Percentiles rank a stretch among this genome's conserved stretches.
These are phyloP conservation scores for Peronospora belbahrii DNA, from an alignment of 352 stramenopile species.

Conservation along the genomic window DNA sequence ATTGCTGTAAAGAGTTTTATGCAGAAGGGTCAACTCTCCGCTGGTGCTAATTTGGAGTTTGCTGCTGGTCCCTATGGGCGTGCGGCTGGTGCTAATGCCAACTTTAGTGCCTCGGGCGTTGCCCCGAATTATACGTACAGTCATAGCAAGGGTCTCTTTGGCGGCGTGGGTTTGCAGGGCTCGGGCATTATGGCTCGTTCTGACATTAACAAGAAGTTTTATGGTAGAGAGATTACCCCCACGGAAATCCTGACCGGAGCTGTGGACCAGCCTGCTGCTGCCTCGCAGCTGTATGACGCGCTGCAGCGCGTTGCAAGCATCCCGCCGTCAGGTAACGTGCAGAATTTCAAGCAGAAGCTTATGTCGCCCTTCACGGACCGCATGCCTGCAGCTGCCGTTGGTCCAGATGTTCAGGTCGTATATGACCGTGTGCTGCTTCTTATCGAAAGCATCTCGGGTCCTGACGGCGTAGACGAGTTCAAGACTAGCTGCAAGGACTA, in stretches of 20 bases:
- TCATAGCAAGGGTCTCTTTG: constrained; percentile 83
- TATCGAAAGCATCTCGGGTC: constrained; percentile 55
- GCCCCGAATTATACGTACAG: constrained; percentile 86
- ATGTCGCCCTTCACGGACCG: constrained; percentile 62
- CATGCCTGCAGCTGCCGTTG: constrained; percentile 62
- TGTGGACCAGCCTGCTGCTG: constrained; percentile 74
- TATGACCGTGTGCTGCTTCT: constrained; percentile 77
- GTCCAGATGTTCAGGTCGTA: constrained; percentile 72
- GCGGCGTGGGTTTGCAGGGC: constrained; percentile 71
- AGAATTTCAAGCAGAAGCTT: constrained; percentile 52
- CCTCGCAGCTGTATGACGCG: constrained; percentile 74
- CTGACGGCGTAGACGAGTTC: constrained; percentile 65
- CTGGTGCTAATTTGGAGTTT: constrained; percentile 76
- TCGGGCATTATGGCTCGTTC: constrained; percentile 68
- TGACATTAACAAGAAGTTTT: constrained; percentile 86
- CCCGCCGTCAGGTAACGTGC: constrained; percentile 45
- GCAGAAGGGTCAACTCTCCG: constrained; percentile 77
- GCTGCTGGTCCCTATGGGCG: constrained; percentile 73
- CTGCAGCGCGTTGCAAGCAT: constrained; percentile 71
- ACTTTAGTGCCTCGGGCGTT: constrained; percentile 66
- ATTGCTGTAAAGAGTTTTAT: constrained; percentile 87
- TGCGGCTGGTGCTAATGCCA: constrained; percentile 64
- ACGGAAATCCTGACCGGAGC: constrained; percentile 78
- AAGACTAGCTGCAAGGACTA: constrained; percentile 84
- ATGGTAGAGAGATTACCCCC: constrained; percentile 77